A percentile compares a stretch with the other conserved stretches of the same genome.
phyloP scores from a whole-genome alignment of 768 basidiomycete species.

The Tulasnella sp. region DNA sequence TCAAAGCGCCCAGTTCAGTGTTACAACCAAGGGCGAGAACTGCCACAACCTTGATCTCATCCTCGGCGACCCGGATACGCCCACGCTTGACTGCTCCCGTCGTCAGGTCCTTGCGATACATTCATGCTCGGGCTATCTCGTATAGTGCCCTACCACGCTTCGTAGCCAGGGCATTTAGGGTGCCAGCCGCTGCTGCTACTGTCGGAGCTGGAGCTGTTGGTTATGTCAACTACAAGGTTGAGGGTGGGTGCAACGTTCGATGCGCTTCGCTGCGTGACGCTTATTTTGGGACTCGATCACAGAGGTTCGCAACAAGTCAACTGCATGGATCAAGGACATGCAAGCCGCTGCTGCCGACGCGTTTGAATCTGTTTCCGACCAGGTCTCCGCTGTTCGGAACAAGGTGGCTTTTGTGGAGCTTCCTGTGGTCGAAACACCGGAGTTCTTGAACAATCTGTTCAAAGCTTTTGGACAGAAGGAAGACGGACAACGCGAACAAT shows the following conservation, averaged over 20 bases:
- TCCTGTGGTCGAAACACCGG: slow-evolving; percentile 43
- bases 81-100: not conserved
- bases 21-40: not conserved
- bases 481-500: not conserved
- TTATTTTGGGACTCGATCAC: not conserved
- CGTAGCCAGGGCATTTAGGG: slow-evolving; percentile 72
- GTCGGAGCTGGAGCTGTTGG: slow-evolving; percentile 84
- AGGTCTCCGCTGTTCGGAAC: slow-evolving; percentile 46
- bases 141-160: slow-evolving; percentile 85
- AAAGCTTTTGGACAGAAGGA: not conserved
- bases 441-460: slow-evolving; percentile 60
- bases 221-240: slow-evolving; percentile 94
- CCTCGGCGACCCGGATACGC: not conserved
- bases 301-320: slow-evolving; percentile 64
- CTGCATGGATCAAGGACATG: slow-evolving; percentile 49
- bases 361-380: slow-evolving; percentile 59
- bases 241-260: slow-evolving; percentile 45
- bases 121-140: slow-evolving; percentile 65
- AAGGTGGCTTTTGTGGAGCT: slow-evolving; percentile 50
- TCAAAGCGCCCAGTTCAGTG: not conserved
- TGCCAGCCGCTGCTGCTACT: slow-evolving; percentile 79
- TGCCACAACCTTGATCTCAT: not conserved
- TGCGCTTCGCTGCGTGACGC: not conserved
- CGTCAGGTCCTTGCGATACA: slow-evolving; percentile 37
- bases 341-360: slow-evolving; percentile 60